phyloP scores from a whole-genome alignment of 495 filamentous ascomycete species.

The Penicillium verhagenii region DNA sequence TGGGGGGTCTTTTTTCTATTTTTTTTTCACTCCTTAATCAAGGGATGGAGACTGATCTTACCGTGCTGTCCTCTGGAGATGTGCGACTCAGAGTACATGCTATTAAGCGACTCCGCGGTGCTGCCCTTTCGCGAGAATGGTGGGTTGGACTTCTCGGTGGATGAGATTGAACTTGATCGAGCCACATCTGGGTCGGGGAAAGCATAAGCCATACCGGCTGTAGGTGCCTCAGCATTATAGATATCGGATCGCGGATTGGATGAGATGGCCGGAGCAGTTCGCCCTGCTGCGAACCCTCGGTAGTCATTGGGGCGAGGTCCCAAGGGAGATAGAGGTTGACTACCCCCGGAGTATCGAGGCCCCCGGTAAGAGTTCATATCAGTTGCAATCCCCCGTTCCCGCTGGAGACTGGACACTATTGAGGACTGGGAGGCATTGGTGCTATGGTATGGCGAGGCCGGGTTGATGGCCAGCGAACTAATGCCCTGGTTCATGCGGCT shows the following conservation, averaged over 20 bases:
- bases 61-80: conserved; percentile 70
- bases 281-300: conserved; percentile 51
- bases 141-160: conserved; percentile 47
- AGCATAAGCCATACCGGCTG: conserved; percentile 78
- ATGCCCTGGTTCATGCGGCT: conserved; percentile 72
- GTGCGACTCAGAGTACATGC: conserved; percentile 70
- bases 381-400: conserved; percentile 51
- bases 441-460: conserved; percentile 67
- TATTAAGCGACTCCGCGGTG: conserved; percentile 71
- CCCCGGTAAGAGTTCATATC: conserved; percentile 59
- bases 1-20: too few relatives aligned
- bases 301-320: conserved; percentile 51
- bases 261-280: conserved; percentile 73
- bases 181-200: conserved; percentile 74
- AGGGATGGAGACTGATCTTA: conserved; percentile 15
- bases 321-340: conserved; percentile 47
- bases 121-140: conserved; percentile 67
- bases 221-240: conserved; percentile 76
- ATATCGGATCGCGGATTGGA: conserved; percentile 75
- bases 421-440: conserved; percentile 77
- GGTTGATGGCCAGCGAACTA: conserved; percentile 63
- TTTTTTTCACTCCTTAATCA: background rate
- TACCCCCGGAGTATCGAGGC: conserved; percentile 44
- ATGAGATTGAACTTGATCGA: conserved; percentile 52
- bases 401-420: conserved; percentile 61